phyloP scores from a whole-genome alignment of 1,284 basidiomycete genomes.

The Ceratobasidium sp. region DNA sequence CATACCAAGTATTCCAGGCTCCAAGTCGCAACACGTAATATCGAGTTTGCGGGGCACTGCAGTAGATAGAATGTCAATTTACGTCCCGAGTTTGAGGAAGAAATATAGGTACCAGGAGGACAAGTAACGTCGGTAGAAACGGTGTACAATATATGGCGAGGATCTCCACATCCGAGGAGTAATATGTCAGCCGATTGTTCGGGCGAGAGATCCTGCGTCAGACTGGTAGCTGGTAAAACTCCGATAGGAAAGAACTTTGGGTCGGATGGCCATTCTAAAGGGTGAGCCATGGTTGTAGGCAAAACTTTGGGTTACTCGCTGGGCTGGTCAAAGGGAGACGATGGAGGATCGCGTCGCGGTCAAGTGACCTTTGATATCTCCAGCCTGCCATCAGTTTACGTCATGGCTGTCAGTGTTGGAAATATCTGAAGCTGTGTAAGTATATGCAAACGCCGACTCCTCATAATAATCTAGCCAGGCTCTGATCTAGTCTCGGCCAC shows the following conservation, averaged over 20 bases:
- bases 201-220: no score
- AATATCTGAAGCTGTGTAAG: no score
- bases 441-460: no score
- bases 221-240: slow-evolving; percentile 67
- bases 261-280: slow-evolving; percentile 18
- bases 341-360: slow-evolving; percentile 1
- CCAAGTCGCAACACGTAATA: slow-evolving; percentile 57
- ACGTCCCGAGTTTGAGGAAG: neutral
- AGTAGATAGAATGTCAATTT: neutral
- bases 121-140: slow-evolving; percentile 62
- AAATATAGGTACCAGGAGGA: neutral
- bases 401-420: no score
- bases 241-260: slow-evolving; percentile 61
- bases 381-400: no score
- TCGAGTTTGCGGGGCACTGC: slow-evolving; percentile 63
- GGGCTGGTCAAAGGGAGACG: neutral
- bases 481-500: no score
- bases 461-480: no score
- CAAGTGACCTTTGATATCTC: neutral
- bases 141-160: slow-evolving; percentile 70
- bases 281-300: slow-evolving; percentile 24
- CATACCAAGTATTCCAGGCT: slow-evolving; percentile 64
- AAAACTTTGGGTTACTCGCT: neutral
- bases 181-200: no score
- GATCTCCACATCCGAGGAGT: slow-evolving; percentile 67